Evolutionary conservation across 1,139 yeast genomes (phyloP).

Genomic region (Pichia sp.): DNA sequence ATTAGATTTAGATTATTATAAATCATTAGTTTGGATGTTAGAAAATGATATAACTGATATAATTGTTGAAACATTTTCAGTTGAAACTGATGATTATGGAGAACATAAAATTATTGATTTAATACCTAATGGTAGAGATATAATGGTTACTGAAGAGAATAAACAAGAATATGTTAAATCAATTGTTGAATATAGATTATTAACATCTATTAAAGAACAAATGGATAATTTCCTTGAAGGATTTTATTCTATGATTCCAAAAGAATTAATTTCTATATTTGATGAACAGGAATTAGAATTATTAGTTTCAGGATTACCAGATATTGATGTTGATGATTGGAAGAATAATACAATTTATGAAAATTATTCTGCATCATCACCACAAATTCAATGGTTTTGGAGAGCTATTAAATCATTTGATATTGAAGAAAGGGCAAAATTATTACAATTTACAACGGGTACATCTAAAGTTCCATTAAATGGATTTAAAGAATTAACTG

Average conservation of each 20-base stretch:
- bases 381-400: conserved; percentile 97
- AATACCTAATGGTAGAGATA: conserved; percentile 73
- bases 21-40: conserved; percentile 91
- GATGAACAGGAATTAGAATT: conserved; percentile 95
- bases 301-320: conserved; percentile 90
- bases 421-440: conserved; percentile 86
- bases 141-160: conserved; percentile 84
- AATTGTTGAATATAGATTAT: conserved; percentile 82
- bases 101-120: conserved; percentile 56
- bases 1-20: conserved; percentile 85
- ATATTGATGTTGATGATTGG: conserved; percentile 95
- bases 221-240: conserved; percentile 81
- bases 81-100: conserved; percentile 92
- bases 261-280: conserved; percentile 77
- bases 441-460: conserved; percentile 94
- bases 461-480: conserved; percentile 93
- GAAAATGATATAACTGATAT: conserved; percentile 96
- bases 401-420: conserved; percentile 94
- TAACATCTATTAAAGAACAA: conserved; percentile 80
- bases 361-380: conserved; percentile 77
- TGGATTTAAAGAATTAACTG: conserved; percentile 87
- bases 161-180: conserved; percentile 82
- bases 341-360: conserved; percentile 75
- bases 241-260: conserved; percentile 88
- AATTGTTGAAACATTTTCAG: conserved; percentile 91